A percentile compares a stretch with the other conserved stretches of the same genome.
Evolutionary conservation across 1,284 basidiomycete genomes (phyloP).

Genomic region (Pterulicium gracile): DNA sequence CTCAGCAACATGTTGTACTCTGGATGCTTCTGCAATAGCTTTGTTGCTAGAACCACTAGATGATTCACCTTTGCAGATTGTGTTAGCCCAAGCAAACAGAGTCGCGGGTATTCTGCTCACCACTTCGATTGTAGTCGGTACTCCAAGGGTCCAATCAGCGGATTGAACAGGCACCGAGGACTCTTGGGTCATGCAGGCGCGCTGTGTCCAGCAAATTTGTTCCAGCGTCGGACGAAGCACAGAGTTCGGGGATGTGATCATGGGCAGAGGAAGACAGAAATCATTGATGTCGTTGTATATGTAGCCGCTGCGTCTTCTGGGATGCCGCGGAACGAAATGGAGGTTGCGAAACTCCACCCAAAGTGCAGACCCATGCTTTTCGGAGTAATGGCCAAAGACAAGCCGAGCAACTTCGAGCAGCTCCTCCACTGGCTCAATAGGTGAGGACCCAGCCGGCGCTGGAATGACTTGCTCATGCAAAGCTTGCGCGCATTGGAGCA

Average conservation of each 20-base stretch:
- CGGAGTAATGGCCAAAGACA: background rate
- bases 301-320: background rate
- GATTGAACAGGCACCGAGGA: background rate
- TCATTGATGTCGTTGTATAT: background rate
- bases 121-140: background rate
- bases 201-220: background rate
- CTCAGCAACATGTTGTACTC: background rate
- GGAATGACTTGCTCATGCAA: background rate
- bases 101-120: background rate
- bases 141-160: background rate
- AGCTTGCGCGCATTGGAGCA: background rate
- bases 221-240: background rate
- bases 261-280: background rate
- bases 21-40: background rate
- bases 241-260: background rate
- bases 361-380: background rate
- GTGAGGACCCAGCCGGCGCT: background rate
- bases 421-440: background rate
- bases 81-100: background rate
- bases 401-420: background rate
- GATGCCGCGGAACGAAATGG: background rate
- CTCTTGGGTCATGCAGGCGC: background rate
- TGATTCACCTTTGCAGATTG: background rate
- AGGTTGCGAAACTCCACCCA: background rate
- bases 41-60: background rate